A percentile compares a stretch with the other conserved stretches of the same genome.
Conservation (phyloP, 1,284 basidiomycete genomes). For the Marasmius tenuissimus region DNA sequence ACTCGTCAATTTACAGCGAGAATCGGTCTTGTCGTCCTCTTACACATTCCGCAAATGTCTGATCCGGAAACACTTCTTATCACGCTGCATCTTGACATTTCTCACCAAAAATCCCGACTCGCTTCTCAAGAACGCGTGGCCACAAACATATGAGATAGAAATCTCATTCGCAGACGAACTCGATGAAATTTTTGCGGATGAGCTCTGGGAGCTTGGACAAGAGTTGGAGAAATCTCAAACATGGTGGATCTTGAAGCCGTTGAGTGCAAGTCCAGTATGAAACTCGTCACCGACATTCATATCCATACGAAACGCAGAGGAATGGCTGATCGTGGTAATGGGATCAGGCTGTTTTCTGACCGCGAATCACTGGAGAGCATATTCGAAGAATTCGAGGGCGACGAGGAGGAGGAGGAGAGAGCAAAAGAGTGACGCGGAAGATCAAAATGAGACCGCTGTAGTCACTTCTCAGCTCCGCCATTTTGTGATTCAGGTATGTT, state of each 20-base stretch:
- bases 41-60: constrained; percentile 92
- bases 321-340: constrained; percentile 96
- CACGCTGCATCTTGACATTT: constrained; percentile 75
- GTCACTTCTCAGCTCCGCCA: constrained; percentile 88
- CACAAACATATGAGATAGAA: constrained; percentile 87
- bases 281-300: constrained; percentile 6
- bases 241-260: constrained; percentile 96
- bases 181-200: constrained; percentile 92
- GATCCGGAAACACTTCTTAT: constrained; percentile 94
- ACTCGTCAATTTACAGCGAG: constrained; percentile 51
- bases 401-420: constrained; percentile 25
- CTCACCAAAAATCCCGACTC: constrained; percentile 70
- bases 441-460: constrained; percentile 52
- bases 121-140: constrained; percentile 56
- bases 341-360: constrained; percentile 88
- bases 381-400: constrained; percentile 83
- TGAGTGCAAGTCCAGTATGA: background rate
- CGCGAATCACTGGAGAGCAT: constrained; percentile 75
- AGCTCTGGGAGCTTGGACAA: constrained; percentile 85
- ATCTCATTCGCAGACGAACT: constrained; percentile 93
- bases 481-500: constrained; percentile 90
- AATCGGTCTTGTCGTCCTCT: constrained; percentile 71
- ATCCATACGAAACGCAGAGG: constrained; percentile 42
- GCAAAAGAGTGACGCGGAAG: constrained; percentile 23
- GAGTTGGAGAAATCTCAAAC: constrained; percentile 53